Evolutionary conservation across 1,139 yeast species (phyloP).

Genomic region (Candida gigantensis): DNA sequence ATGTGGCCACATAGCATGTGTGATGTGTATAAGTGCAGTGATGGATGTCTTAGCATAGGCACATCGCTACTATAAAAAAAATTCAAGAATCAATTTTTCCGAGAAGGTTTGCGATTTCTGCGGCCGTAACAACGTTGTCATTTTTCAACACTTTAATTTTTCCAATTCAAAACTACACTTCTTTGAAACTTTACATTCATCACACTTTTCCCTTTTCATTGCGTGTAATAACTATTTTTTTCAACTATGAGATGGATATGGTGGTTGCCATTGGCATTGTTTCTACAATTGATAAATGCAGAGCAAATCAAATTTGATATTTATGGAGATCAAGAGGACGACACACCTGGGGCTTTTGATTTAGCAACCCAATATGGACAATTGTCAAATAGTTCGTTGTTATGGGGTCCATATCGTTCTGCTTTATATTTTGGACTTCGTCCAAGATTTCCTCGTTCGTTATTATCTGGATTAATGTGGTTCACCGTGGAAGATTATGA

Average conservation of each 20-base stretch:
- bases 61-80: not conserved
- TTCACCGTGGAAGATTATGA: slow-evolving; percentile 62
- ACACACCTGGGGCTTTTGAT: slow-evolving; percentile 2
- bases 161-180: too few species aligned
- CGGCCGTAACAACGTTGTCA: too few species aligned
- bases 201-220: too few species aligned
- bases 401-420: slow-evolving; percentile 95
- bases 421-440: slow-evolving; percentile 83
- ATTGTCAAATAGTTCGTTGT: slow-evolving; percentile 35
- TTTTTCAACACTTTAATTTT: too few species aligned
- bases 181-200: too few species aligned
- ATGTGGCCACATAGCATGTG: slow-evolving; percentile 40
- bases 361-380: slow-evolving; percentile 21
- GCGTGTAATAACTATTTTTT: too few species aligned
- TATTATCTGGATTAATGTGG: slow-evolving; percentile 89
- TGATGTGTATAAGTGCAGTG: not conserved
- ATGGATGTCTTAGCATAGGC: not conserved
- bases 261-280: slow-evolving; percentile 2
- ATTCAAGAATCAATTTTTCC: too few species aligned
- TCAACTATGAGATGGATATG: slow-evolving; percentile 6
- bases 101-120: too few species aligned
- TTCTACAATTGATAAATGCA: slow-evolving; percentile 6
- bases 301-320: slow-evolving; percentile 14
- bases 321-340: slow-evolving; percentile 7
- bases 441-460: slow-evolving; percentile 76